Evolutionary conservation across 2,329 filamentous ascomycete species (phyloP).

Genomic region (Nigrograna mackinnonii): DNA sequence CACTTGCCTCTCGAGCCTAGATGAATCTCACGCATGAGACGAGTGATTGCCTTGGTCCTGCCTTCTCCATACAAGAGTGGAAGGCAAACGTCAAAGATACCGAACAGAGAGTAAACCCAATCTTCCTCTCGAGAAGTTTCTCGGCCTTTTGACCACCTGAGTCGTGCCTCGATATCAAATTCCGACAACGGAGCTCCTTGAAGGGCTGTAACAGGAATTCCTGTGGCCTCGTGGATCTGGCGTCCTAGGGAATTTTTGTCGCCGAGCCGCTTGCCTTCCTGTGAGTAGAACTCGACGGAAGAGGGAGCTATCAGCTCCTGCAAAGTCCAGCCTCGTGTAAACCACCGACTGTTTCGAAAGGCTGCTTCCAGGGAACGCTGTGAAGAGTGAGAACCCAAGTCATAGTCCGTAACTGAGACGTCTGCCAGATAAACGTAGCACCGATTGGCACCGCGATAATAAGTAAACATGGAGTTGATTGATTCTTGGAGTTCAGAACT

Average conservation of each 20-base stretch:
- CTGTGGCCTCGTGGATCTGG: constrained; percentile 7
- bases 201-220: constrained; percentile 2
- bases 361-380: background rate
- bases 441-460: constrained; percentile 8
- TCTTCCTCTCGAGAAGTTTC: too few species aligned
- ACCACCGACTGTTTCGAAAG: constrained; percentile 9
- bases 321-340: too few species aligned
- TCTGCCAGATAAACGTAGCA: constrained; percentile 11
- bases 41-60: too few species aligned
- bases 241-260: constrained; percentile 8
- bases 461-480: constrained; percentile 12
- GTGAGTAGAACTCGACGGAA: constrained; percentile 9
- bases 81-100: too few species aligned
- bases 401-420: constrained; percentile 2
- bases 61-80: too few species aligned
- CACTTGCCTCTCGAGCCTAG: too few species aligned
- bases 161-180: constrained; percentile 8
- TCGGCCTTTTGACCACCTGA: constrained; percentile 7
- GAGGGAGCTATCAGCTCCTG: too few species aligned
- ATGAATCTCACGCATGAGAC: too few species aligned
- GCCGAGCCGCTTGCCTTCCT: constrained; percentile 5
- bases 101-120: too few species aligned
- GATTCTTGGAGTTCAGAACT: constrained; percentile 1
- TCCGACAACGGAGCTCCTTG: background rate
- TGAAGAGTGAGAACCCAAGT: too few species aligned